phyloP scores from a whole-genome alignment of 192 early-diverging fungal genomes.

The Oehlia diaphana region DNA sequence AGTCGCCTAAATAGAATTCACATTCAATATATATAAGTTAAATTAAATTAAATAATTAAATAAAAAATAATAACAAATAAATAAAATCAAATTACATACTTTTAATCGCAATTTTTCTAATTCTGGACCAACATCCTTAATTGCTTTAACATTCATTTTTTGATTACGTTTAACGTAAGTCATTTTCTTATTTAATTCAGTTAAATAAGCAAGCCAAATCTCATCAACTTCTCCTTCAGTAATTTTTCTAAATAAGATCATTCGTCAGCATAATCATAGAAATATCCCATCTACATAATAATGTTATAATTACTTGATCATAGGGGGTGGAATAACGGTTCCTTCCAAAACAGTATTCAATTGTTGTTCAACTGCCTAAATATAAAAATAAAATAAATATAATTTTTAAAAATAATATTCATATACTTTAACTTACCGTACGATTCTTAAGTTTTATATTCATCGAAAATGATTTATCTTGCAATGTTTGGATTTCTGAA shows the following conservation, averaged over 20 bases:
- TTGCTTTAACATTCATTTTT: constrained; percentile 70
- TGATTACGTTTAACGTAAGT: constrained; percentile 77
- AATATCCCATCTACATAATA: neutral
- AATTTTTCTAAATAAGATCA: constrained; percentile 60
- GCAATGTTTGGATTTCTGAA: constrained; percentile 83
- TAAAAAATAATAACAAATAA: no score
- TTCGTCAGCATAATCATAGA: neutral
- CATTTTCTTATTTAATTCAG: constrained; percentile 89
- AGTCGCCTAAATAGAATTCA: constrained; percentile 55
- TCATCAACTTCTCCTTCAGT: constrained; percentile 93
- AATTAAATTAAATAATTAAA: neutral
- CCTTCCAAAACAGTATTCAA: constrained; percentile 80
- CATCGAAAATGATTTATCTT: constrained; percentile 80
- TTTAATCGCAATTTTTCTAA: constrained; percentile 85
- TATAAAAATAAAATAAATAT: neutral
- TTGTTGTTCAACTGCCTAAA: constrained; percentile 65
- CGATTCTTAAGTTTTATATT: constrained; percentile 83
- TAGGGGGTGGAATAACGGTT: constrained; percentile 74
- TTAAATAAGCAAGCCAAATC: constrained; percentile 77
- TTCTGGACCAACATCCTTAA: constrained; percentile 89
- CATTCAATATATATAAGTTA: neutral
- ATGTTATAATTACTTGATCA: constrained; percentile 51
- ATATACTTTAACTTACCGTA: constrained; percentile 49
- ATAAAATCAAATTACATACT: constrained; percentile 26
- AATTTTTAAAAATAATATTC: constrained; percentile 1